Percentiles rank a stretch among this genome's conserved stretches.
These are phyloP conservation scores for Barbarea vulgaris DNA, from an alignment of 345 rosid species.

Conservation along the genomic window DNA sequence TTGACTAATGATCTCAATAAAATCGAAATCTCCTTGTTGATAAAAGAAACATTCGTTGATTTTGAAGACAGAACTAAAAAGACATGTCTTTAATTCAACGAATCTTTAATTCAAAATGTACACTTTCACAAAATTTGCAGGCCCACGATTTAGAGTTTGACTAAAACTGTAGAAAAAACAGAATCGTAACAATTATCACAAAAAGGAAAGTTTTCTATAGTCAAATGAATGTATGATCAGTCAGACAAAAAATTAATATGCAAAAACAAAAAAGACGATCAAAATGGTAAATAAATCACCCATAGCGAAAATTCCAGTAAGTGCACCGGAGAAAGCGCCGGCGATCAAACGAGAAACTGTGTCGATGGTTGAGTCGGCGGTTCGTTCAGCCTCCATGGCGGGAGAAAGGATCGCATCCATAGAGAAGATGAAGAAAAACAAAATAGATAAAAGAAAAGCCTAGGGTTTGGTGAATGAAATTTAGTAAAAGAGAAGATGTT, in stretches of 20 bases:
- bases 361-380: conserved; percentile 41
- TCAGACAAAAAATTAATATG: not conserved
- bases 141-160: conserved; percentile 2
- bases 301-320: conserved; percentile 67
- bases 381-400: conserved; percentile 42
- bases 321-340: conserved; percentile 63
- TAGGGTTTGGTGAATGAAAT: conserved; percentile 25
- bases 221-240: conserved; percentile 16
- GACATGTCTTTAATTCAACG: not conserved
- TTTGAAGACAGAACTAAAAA: not conserved
- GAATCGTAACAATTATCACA: not conserved
- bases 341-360: conserved; percentile 49
- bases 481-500: not conserved
- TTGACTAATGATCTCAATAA: not conserved
- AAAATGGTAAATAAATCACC: conserved; percentile 39
- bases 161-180: not conserved
- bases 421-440: not conserved
- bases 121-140: not conserved
- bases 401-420: conserved; percentile 45
- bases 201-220: not conserved
- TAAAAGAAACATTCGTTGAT: not conserved
- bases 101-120: not conserved
- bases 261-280: conserved; percentile 19
- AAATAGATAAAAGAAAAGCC: not conserved
- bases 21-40: not conserved